Conservation (phyloP, 179 eudicot genomes). For the Silene vulgaris region DNA sequence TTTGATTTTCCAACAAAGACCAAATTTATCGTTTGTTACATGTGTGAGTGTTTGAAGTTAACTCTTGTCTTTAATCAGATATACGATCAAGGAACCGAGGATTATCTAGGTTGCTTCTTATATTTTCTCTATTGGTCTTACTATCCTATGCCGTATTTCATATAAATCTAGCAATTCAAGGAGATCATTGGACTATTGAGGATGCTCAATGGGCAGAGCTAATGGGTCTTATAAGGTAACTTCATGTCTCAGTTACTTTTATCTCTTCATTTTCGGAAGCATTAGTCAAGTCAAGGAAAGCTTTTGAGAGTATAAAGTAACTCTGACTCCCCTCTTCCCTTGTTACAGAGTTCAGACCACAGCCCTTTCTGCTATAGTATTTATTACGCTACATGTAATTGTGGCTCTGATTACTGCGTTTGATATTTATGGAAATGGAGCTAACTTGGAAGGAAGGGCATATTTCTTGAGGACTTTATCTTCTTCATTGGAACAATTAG, state of each 20-base stretch:
- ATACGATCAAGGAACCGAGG: slow-evolving; percentile 19
- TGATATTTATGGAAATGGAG: slow-evolving; percentile 16
- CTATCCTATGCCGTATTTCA: slow-evolving; percentile 22
- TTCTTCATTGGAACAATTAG: slow-evolving; percentile 15
- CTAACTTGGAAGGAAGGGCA: slow-evolving; percentile 8
- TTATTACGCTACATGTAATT: slow-evolving; percentile 17
- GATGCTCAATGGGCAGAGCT: slow-evolving; percentile 25
- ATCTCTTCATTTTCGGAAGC: not conserved
- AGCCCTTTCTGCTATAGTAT: slow-evolving; percentile 20
- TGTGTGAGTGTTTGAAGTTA: not conserved
- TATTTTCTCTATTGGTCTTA: slow-evolving; percentile 21
- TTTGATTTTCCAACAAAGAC: not conserved
- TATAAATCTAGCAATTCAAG: slow-evolving; percentile 19
- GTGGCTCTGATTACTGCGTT: slow-evolving; percentile 18
- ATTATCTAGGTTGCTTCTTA: slow-evolving; percentile 24
- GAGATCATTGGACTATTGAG: slow-evolving; percentile 22
- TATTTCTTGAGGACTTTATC: slow-evolving; percentile 11
- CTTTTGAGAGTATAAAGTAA: not conserved
- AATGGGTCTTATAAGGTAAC: slow-evolving; percentile 24
- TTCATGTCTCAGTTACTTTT: not conserved
- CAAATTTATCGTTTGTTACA: not conserved
- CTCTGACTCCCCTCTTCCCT: not conserved
- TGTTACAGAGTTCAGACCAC: slow-evolving; percentile 15
- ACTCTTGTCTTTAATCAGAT: slow-evolving; percentile 18
- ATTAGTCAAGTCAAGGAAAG: not conserved